These are phyloP conservation scores for Bretziella fagacearum DNA, from an alignment of 2,329 filamentous ascomycete species.

Conservation along the genomic window DNA sequence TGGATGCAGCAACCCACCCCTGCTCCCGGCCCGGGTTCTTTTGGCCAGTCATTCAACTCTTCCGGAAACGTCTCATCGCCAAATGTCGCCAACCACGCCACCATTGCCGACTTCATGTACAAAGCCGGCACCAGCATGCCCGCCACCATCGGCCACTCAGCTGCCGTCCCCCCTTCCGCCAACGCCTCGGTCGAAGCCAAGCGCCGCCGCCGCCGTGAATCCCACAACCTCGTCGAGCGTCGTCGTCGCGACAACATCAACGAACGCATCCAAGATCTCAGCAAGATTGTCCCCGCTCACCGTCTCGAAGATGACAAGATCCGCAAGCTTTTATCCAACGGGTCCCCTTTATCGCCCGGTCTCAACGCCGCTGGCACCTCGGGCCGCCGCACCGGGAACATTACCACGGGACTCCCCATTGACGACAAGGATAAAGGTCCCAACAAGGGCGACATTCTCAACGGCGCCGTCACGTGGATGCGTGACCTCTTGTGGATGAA, in stretches of 20 bases:
- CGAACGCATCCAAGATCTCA: slow-evolving; percentile 91
- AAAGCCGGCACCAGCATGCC: slow-evolving; percentile 81
- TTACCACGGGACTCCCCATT: slow-evolving; percentile 78
- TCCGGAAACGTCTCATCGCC: slow-evolving; percentile 60
- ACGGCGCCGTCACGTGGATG: slow-evolving; percentile 92
- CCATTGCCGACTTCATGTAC: slow-evolving; percentile 78
- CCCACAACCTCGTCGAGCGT: slow-evolving; percentile 91
- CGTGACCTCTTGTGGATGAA: slow-evolving; percentile 97
- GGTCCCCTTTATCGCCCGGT: slow-evolving; percentile 76
- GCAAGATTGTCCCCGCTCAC: slow-evolving; percentile 79
- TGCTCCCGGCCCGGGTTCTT: slow-evolving; percentile 34
- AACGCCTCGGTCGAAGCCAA: slow-evolving; percentile 29
- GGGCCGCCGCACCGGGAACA: slow-evolving; percentile 64
- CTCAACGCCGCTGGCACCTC: slow-evolving; percentile 72
- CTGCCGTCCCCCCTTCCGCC: slow-evolving; percentile 21
- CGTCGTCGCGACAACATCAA: slow-evolving; percentile 96
- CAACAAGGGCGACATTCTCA: slow-evolving; percentile 97
- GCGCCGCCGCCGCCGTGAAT: slow-evolving; percentile 75
- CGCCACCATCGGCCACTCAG: slow-evolving; percentile 47
- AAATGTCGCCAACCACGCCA: slow-evolving; percentile 48
- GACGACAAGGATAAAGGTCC: slow-evolving; percentile 98
- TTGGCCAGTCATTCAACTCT: slow-evolving; percentile 74
- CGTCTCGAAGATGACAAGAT: slow-evolving; percentile 94
- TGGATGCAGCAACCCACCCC: slow-evolving; percentile 43
- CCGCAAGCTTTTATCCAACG: slow-evolving; percentile 84